Percentiles rank a stretch among this genome's conserved stretches.
Conservation (phyloP, 148 eudicot species). For the Salicornia ramosissima region DNA sequence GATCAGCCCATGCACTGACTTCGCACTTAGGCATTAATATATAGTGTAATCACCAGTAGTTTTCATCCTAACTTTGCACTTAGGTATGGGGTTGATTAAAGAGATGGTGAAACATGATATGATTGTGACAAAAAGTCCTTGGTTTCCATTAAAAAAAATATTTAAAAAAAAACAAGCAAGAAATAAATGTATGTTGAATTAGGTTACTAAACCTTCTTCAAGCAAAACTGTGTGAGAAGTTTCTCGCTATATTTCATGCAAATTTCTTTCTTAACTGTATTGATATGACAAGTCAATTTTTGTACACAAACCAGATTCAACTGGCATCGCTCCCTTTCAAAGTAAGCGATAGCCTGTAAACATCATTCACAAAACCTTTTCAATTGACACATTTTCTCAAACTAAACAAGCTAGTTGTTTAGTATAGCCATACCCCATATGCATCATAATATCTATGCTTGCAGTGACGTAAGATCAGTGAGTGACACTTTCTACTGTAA, state of each 20-base stretch:
- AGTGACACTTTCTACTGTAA: too few species aligned
- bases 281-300: background rate
- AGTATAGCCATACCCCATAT: too few species aligned
- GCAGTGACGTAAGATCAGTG: too few species aligned
- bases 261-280: background rate
- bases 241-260: background rate
- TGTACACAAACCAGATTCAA: background rate
- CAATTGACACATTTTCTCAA: background rate
- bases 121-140: constrained; percentile 6
- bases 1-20: background rate
- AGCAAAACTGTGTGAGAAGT: background rate
- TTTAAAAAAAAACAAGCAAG: background rate
- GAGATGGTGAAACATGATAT: constrained; percentile 23
- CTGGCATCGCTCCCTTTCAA: background rate
- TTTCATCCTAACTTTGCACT: background rate
- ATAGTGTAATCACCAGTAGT: background rate
- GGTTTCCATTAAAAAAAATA: background rate
- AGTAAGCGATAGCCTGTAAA: background rate
- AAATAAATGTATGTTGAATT: background rate
- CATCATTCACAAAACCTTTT: background rate
- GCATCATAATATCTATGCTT: too few species aligned
- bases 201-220: background rate
- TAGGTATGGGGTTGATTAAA: constrained; percentile 10
- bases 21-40: constrained; percentile 13
- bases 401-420: background rate